Base-by-base conservation (phyloP, 345 rosid species). In the Gossypium stocksii region DNA sequence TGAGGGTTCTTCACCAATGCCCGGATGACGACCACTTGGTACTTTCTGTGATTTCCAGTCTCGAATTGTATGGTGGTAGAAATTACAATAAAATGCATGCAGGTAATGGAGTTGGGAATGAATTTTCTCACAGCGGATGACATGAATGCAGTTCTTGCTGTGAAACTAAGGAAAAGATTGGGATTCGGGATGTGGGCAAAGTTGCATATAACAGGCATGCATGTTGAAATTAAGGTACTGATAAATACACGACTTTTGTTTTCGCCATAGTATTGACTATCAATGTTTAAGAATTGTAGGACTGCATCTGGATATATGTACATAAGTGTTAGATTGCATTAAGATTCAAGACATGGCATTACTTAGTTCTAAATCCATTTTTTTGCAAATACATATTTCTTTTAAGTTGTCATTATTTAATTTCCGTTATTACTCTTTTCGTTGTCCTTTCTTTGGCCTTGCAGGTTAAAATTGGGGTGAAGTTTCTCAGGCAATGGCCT, bases 171-270 rank as follows among this genome's bases (percentile, higher is more conserved):
- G 82, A 95, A 82, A 76, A 87, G 94, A 78, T 84, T 95, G 15
- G 99, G 99, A 74, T 91, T 94, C 79, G 97, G 99, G 74, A 85
- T 95, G 84, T 88, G 93, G 97, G 80, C 98, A 15, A 93, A 86
- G 88, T 81, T 95, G 87, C 96, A 95, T 81, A 76, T 95, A 76
- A 95, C 97, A 34, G 86, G 94, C 83, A 91, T 95, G 94, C 99
- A 95, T 83, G 86, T 93, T 23, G 97, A 91, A 82, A 98, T 97
- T 71, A 95, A 93, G 97, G 99, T 91, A 83, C 29, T 7, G 23
- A 3, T 22, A 7, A 43, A 45, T 70, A 14, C 64, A 29, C 20
- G 4, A 52, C 9, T 19, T 19, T 27, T 56, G 20, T 59, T 19
- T 41, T 44, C 0, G 7, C 51, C n/a, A 20, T 58, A 25, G 9